Base-by-base conservation (phyloP, 768 basidiomycete species). In the Clavaria fumosa region DNA sequence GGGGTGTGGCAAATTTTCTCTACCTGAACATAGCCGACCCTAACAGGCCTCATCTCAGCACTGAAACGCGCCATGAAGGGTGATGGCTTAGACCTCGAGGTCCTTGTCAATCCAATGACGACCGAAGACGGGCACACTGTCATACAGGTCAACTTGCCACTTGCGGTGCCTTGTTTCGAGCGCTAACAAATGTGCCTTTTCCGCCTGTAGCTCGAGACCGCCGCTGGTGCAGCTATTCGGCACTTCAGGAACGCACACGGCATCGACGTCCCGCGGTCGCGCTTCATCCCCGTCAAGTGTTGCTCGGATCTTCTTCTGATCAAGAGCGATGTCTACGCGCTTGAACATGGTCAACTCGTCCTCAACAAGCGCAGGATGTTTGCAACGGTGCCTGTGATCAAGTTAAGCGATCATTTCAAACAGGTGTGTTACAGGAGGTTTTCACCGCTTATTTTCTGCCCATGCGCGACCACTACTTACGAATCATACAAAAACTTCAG, bases 401-500 rank as follows among this genome's bases (percentile, higher is more conserved):
- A 95, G 65, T 72, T 95, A 34, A 89, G 90, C 31, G 86, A 90
- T 57, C 82, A 84, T 55, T 95, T 97, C 75, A 95, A 91, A 70
- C 90, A 86, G 73, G 82, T 84, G 26, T n/a, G n/a, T n/a, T n/a
- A n/a, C n/a, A n/a, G n/a, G n/a, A n/a, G n/a, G n/a, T n/a, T n/a
- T n/a, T n/a, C 26, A 56, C 14, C 22, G 22, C 22, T 12, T 40
- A 11, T 20, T 31, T 11, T 23, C 31, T 19, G 17, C 28, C 26
- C 43, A n/a, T 19, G 7, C 7, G n/a, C n/a, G n/a, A n/a, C n/a
- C n/a, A n/a, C n/a, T n/a, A n/a, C n/a, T n/a, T n/a, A n/a, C n/a
- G n/a, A n/a, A n/a, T n/a, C n/a, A n/a, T 15, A 11, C 32, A 17
- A 9, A 4, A 23, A 27, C 19, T 28, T 21, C 22, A 78, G 78